Evolutionary conservation across 2,329 filamentous ascomycete genomes (phyloP), one percentile per base, ranked within the genome.

Genomic region (Aspergillus awamori): DNA sequence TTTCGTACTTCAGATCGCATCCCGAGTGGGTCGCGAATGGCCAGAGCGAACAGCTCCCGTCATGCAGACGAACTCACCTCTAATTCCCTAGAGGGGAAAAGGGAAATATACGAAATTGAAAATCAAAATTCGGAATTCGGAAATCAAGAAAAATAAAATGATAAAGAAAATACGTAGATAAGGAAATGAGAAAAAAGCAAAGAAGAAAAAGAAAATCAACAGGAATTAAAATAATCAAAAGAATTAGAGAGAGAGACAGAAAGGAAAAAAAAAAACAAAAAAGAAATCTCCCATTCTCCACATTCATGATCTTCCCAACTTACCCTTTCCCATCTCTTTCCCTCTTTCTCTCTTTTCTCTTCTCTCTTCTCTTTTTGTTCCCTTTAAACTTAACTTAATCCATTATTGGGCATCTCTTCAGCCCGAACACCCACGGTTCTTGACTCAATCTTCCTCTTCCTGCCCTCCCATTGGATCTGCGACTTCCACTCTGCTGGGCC

Each of bases 11-110:
- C 59, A 59, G 61, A 65, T 68, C 61, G 47, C 51, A 38, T 45
- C 53, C 53, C 33, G 33, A 51, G 65, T 66, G 66, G 65, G 66
- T 63, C 66, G 22, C 55, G 52, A 60, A 56, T 63, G 64, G 17
- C 56, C 54, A 61, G 59, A 63, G 60, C 59, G 60, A 65, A 64
- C 64, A 68, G 58, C 58, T 59, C 58, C 65, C 55, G 59, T 61
- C 60, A 65, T 59, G 63, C 47, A 58, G 38, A 54, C 60, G 54
- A 65, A 66, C 62, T 63, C 60, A 58, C 41, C 22, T 22, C 17
- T 30, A 22, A 22, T 22, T 11, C 7, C 11, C 11, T 36, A 13
- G 33, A 7, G 26, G 4, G 26, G 26, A 26, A 26, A 26, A 26
- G 6, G 4, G 6, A 26, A 26, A 26, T 26, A 26, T 26, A 20